Base-by-base conservation (phyloP, 805 yeast species). In the Candida awuae region DNA sequence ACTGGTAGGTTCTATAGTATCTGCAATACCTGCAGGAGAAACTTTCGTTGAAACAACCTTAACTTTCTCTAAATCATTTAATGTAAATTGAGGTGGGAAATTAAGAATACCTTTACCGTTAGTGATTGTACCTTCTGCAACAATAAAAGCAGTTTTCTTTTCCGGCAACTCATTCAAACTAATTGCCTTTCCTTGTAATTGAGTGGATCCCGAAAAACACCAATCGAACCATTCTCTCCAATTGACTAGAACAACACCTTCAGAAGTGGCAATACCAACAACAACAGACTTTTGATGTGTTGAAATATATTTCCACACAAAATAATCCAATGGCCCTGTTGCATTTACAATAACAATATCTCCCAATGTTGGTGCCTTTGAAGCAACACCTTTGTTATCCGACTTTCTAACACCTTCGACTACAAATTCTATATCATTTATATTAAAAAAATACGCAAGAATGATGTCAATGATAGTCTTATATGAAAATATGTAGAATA, bases 71-170 rank as follows among this genome's bases (percentile, higher is more conserved):
- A 43, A 46, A 7, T 38, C 23, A 12, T 26, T 27, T 8, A 44
- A 18, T 29, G 50, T 51, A 14, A 63, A 54, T 4, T 53, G 41
- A 4, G 42, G 34, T 26, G 64, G 62, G 39, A 83, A 71, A 3
- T 85, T 76, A 44, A 88, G 66, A 1, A 88, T 54, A 0, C 87
- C 77, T 45, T 78, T 77, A 36, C 94, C 92, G 54, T 88, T 90
- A 0, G 95, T 76, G 0, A 95, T 70, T 0, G 95, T 84, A 0
- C 95, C 95, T 53, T 87, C 97, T 3, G 80, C 67, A 42, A 86
- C 75, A 17, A 82, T 48, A 37, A 70, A 78, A 4, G 76, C 66
- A 0, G 67, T 61, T 4, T 56, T 54, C 16, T 59, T 51, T 21
- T 54, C 20, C 14, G 39, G 41, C 9, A 44, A 23, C 9, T 18